Evolutionary conservation across 176 grass and related monocot genomes (phyloP), one percentile per base, ranked within the genome.

Genomic region (Avena eriantha): DNA sequence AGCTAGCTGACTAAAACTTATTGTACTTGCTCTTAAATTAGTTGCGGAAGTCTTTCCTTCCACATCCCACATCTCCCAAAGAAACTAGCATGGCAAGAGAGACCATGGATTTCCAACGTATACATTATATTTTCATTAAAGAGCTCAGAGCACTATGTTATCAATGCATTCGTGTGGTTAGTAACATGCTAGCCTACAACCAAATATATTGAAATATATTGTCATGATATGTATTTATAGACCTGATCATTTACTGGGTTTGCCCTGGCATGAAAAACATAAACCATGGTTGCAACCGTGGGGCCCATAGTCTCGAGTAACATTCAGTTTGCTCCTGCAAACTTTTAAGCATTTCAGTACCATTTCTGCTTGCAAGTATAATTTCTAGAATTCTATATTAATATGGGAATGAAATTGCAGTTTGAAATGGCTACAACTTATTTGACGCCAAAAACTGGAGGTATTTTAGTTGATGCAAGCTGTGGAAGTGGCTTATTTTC

Each of bases 401-500:
- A 80, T 31, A 82, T 83, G 83, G 12, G 12, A 63, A 22, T 86
- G 1, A 29, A 31, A 69, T 21, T 93, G 31, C 88, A 98, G 93
- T 95, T 95, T 94, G 92, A 95, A 82, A 98, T 83, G 92, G 90
- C 96, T 21, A 88, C 92, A 49, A 58, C 57, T 55, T 98, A 94
- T 90, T 86, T 98, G 82, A 91, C 90, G 59, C 70, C 91, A 0
- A 91, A 76, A 41, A 35, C 61, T 21, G 96, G 92, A 90, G 96
- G 96, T 77, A 85, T 85, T 47, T 80, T 98, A 73, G 76, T 98
- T 80, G 96, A 98, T 88, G 96, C 96, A 84, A 95, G 96, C 70
- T 98, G 96, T 77, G 93, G 93, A 31, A 98, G 96, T 88, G 96
- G 96, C 23, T 66, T 98, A 60, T 98, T 98, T 85, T 98, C 96